Evolutionary conservation across 169 alveolate genomes (phyloP).

Genomic region (Plasmodium gaboni): DNA sequence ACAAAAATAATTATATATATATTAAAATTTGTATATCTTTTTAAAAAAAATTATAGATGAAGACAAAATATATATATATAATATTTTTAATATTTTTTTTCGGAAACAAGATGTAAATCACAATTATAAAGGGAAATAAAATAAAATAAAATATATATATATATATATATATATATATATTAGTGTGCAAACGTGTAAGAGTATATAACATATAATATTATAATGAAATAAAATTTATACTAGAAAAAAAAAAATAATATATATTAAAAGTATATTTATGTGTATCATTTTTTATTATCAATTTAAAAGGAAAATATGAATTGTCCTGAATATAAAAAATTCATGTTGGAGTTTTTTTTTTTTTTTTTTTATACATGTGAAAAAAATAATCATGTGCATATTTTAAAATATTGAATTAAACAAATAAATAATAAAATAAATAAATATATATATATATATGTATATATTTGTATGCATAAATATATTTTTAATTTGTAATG

Average conservation of each 20-base stretch:
- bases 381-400: neutral
- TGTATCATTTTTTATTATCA: conserved; percentile 1
- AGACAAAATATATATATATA: no score
- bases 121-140: neutral
- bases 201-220: neutral
- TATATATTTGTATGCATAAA: no score
- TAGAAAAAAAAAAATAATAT: neutral
- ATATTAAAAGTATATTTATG: neutral
- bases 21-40: no score
- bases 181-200: conserved; percentile 34
- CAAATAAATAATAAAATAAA: no score
- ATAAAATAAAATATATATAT: conserved; percentile 7
- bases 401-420: no score
- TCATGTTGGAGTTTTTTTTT: neutral
- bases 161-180: no score
- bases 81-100: no score
- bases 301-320: neutral
- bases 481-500: no score
- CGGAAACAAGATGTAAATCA: no score
- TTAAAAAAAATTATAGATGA: no score
- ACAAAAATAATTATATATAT: no score
- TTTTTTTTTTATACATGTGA: neutral
- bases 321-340: neutral
- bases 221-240: conserved; percentile 2
- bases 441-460: no score